Evolutionary conservation across 2,329 filamentous ascomycete genomes (phyloP), one percentile per base, ranked within the genome.

Genomic region (Colletotrichum sp.): DNA sequence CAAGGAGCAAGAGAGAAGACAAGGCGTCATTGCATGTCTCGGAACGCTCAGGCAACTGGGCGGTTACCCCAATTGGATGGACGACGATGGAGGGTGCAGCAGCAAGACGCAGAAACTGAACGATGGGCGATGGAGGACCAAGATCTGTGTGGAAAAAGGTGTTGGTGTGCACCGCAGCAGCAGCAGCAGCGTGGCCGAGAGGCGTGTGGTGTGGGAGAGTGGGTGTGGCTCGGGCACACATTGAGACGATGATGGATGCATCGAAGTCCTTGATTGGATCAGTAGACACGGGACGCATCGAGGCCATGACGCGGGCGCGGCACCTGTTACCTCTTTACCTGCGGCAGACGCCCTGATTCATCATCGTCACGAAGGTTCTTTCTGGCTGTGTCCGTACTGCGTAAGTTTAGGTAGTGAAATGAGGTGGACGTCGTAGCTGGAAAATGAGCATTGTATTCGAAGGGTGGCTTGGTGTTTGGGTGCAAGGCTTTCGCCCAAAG

Each of bases 11-110:
- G 61, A 61, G 30, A 32, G 66, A 65, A 56, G 66, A 70, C 71
- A 58, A 74, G 71, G 66, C 71, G 66, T 48, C 61, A 64, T 72
- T 75, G 69, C 55, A 55, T 75, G 69, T 75, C 73, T 75, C 65
- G 56, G 62, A 67, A 32, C 70, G 39, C 69, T 62, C 52, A 22
- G 62, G 36, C 55, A 68, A 15, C 32, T 60, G 52, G 32, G 48
- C 34, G 30, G 69, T 27, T 55, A 67, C 28, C 60, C 58, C 71
- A 60, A 68, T 52, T 48, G 43, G n/a, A 48, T 67, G 65, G 43
- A 67, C n/a, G 43, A 34, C 18, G 43, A 48, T 67, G 65, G 28
- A 67, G 27, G 65, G 34, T 32, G 43, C 39, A 58, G 39, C 43
- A 48, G 43, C 43, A 48, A 48, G 65, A 39, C 30, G 48, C 28